Conservation (phyloP, 1,284 basidiomycete genomes). For the Cryptococcus amylolentus region DNA sequence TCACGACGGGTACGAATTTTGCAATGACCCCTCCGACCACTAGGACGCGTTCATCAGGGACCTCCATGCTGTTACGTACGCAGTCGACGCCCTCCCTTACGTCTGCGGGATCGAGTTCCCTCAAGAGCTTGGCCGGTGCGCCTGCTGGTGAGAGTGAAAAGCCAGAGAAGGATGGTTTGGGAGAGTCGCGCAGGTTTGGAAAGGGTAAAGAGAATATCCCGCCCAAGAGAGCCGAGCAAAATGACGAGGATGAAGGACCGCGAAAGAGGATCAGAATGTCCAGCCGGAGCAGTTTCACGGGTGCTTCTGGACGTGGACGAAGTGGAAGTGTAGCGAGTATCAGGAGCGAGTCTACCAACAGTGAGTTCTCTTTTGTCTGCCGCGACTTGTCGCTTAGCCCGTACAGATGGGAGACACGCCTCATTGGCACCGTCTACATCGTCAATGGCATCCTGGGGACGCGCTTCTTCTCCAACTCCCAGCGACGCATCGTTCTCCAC, state of each 20-base stretch:
- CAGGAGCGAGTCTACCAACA: constrained; percentile 30
- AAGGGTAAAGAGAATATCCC: constrained; percentile 48
- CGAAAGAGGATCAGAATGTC: constrained; percentile 36
- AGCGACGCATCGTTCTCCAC: constrained; percentile 27
- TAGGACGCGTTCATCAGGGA: constrained; percentile 15
- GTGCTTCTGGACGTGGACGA: constrained; percentile 22
- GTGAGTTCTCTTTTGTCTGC: constrained; percentile 4
- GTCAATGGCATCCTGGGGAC: constrained; percentile 10
- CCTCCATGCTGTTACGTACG: constrained; percentile 25
- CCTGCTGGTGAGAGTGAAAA: constrained; percentile 2
- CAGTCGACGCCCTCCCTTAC: constrained; percentile 21
- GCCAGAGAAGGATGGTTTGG: constrained; percentile 12
- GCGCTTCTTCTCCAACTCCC: constrained; percentile 26
- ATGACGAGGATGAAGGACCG: constrained; percentile 22
- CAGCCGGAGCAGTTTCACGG: constrained; percentile 13
- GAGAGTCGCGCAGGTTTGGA: constrained; percentile 22
- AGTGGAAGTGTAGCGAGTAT: constrained; percentile 37
- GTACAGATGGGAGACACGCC: constrained; percentile 6
- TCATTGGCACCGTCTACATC: constrained; percentile 18
- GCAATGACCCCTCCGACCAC: too few relatives aligned
- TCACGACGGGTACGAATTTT: background rate
- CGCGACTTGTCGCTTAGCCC: background rate
- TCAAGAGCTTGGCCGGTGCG: constrained; percentile 8
- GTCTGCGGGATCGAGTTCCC: background rate
- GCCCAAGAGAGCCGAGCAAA: constrained; percentile 30